phyloP scores from a whole-genome alignment of 139 green algal species.

The Closterium sp. region DNA sequence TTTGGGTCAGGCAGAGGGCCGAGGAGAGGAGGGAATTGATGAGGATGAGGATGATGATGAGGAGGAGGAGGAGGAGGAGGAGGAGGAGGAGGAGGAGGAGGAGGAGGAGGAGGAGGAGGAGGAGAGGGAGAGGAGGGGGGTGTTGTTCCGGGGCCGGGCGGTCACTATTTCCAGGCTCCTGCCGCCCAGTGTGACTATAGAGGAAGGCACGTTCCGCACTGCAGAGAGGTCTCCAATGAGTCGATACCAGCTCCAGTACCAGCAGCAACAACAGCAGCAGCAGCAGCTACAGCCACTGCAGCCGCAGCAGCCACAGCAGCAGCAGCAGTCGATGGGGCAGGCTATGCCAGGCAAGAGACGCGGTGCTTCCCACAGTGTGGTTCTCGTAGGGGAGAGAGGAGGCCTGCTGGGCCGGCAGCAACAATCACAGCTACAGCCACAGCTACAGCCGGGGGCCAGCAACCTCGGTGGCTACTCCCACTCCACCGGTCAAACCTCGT shows the following conservation, averaged over 20 bases:
- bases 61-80: not conserved
- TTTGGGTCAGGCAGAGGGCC: not conserved
- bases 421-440: too few relatives aligned
- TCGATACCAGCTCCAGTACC: not conserved
- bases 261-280: too few relatives aligned
- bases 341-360: not conserved
- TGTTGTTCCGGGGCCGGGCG: not conserved
- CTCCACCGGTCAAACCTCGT: not conserved
- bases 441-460: not conserved
- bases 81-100: not conserved
- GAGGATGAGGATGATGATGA: not conserved
- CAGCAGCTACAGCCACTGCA: not conserved
- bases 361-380: not conserved
- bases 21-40: not conserved
- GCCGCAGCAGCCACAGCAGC: not conserved
- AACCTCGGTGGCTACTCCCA: not conserved
- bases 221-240: not conserved
- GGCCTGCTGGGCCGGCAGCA: not conserved
- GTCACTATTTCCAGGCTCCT: not conserved
- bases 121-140: not conserved
- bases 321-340: not conserved
- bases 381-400: not conserved
- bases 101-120: not conserved
- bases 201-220: not conserved
- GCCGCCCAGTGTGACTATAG: not conserved